Evolutionary conservation across 306 rosid species (phyloP).

Genomic region (Glycine soja): DNA sequence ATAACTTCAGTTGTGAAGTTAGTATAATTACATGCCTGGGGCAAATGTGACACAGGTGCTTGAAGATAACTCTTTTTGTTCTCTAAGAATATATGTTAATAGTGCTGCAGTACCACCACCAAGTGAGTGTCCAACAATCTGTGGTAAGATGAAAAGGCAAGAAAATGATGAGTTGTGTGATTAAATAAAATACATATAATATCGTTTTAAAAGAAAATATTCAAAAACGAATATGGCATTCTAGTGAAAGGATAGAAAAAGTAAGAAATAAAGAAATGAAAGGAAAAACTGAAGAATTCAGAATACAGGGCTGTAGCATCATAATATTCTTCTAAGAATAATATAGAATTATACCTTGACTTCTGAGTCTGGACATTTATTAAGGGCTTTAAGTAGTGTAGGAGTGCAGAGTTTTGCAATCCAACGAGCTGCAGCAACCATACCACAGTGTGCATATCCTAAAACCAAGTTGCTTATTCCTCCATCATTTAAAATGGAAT

Average conservation of each 20-base stretch:
- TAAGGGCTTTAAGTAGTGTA: constrained; percentile 74
- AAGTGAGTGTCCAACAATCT: constrained; percentile 91
- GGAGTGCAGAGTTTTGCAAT: constrained; percentile 93
- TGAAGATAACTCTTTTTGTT: constrained; percentile 72
- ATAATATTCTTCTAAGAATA: constrained; percentile 17
- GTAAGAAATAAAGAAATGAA: not conserved
- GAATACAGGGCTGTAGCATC: not conserved
- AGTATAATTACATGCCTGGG: constrained; percentile 63
- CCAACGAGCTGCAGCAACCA: constrained; percentile 99
- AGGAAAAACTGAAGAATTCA: constrained; percentile 8
- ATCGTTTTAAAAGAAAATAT: no score
- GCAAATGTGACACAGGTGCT: constrained; percentile 75
- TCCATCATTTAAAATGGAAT: constrained; percentile 75
- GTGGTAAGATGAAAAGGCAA: not conserved
- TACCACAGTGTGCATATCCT: constrained; percentile 98
- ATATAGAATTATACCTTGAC: constrained; percentile 61
- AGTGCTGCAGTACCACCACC: constrained; percentile 93
- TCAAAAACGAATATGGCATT: no score
- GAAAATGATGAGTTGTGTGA: not conserved
- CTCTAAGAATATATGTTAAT: constrained; percentile 79
- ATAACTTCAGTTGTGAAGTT: not conserved
- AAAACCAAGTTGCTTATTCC: no score
- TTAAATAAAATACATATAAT: no score
- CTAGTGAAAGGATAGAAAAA: not conserved
- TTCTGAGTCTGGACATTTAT: constrained; percentile 79